Percentiles rank a stretch among this genome's conserved stretches.
phyloP scores from a whole-genome alignment of 1,139 yeast species.

The Yamadazyma triangularis region DNA sequence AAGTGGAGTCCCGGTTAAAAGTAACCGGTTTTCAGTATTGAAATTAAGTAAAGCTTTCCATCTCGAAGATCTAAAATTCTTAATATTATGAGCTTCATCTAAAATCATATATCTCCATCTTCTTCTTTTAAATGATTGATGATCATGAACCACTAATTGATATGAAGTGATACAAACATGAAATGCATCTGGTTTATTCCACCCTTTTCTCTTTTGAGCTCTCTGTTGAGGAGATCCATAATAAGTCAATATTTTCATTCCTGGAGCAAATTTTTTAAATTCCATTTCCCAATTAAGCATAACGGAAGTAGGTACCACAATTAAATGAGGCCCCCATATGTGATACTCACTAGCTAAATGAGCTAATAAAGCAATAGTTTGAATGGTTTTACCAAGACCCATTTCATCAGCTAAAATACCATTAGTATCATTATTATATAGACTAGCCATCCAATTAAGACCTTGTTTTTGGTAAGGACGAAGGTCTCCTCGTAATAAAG shows the following conservation, averaged over 20 bases:
- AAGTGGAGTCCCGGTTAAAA: constrained; percentile 93
- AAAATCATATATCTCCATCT: constrained; percentile 95
- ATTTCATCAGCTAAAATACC: constrained; percentile 98
- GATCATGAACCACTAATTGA: constrained; percentile 95
- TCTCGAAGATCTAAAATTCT: constrained; percentile 90
- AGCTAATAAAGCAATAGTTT: constrained; percentile 81
- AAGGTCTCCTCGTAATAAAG: constrained; percentile 69
- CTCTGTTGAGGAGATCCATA: constrained; percentile 98
- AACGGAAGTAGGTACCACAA: constrained; percentile 97
- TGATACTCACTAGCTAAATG: constrained; percentile 92
- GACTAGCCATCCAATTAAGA: constrained; percentile 92
- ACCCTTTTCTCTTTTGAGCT: constrained; percentile 91
- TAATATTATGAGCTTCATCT: constrained; percentile 98
- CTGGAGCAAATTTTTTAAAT: constrained; percentile 97
- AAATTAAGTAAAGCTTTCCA: constrained; percentile 96
- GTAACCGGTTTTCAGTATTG: constrained; percentile 81
- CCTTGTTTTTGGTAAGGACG: constrained; percentile 96
- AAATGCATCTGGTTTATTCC: constrained; percentile 95
- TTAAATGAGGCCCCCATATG: constrained; percentile 96
- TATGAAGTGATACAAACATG: constrained; percentile 97
- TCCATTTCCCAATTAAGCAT: constrained; percentile 99
- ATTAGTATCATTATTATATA: constrained; percentile 87
- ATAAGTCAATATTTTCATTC: constrained; percentile 90
- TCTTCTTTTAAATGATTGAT: constrained; percentile 86
- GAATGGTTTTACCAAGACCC: constrained; percentile 98